These are phyloP conservation scores for Nicotiana noctiflora DNA, from an alignment of 257 asterid species.

Conservation along the genomic window DNA sequence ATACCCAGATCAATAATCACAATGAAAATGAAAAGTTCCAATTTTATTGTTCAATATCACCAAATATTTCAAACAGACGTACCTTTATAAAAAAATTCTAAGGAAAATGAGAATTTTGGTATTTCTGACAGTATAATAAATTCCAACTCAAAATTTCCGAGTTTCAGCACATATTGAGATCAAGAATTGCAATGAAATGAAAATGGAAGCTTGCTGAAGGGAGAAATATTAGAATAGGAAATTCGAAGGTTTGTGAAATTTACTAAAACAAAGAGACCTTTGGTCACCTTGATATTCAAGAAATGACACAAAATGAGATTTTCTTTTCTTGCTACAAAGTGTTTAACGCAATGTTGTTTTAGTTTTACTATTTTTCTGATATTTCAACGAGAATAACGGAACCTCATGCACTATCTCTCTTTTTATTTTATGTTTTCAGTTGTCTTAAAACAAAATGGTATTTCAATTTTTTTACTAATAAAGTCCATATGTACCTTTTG, in stretches of 20 bases:
- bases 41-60: not conserved
- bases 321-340: not conserved
- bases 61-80: not conserved
- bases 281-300: not conserved
- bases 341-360: not conserved
- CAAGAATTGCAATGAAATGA: not conserved
- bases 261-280: not conserved
- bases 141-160: not conserved
- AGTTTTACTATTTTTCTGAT: slow-evolving; percentile 3
- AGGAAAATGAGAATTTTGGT: not conserved
- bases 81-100: not conserved
- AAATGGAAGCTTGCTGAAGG: not conserved
- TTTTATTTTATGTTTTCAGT: not conserved
- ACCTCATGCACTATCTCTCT: not conserved
- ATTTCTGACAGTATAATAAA: not conserved
- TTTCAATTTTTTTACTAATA: not conserved
- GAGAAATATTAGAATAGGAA: not conserved
- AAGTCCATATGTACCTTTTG: too few species aligned
- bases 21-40: not conserved
- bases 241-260: not conserved
- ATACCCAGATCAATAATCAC: not conserved
- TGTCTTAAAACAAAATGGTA: not conserved
- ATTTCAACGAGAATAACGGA: slow-evolving; percentile 19
- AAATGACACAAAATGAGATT: not conserved
- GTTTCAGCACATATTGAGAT: not conserved